Conservation (phyloP, 768 basidiomycete genomes). For the Suillus subluteus region DNA sequence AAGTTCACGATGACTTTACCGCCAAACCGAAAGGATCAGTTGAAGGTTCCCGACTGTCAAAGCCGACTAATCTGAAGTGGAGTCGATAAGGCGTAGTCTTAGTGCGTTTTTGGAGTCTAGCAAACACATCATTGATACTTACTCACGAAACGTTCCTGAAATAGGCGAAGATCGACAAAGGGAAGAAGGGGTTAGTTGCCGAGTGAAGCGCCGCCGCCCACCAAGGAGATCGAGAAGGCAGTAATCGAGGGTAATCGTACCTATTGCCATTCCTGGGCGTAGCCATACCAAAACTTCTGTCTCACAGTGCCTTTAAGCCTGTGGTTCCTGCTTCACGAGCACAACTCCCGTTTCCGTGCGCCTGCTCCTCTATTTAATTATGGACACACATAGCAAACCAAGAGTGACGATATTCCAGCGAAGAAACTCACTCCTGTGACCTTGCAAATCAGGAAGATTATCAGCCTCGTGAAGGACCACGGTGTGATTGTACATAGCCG, state of each 20-base stretch:
- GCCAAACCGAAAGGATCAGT: conserved; percentile 33
- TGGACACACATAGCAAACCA: conserved; percentile 65
- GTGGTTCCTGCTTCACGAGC: conserved; percentile 45
- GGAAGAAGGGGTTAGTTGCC: conserved; percentile 38
- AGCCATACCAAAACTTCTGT: conserved; percentile 47
- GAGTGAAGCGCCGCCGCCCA: conserved; percentile 20
- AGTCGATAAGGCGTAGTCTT: conserved; percentile 66
- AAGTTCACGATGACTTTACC: conserved; percentile 88
- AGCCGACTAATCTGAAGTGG: conserved; percentile 64
- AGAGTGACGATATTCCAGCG: conserved; percentile 83
- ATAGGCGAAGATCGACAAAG: conserved; percentile 62
- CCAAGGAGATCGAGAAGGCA: conserved; percentile 61
- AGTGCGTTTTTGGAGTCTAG: conserved; percentile 64
- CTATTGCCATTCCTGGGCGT: conserved; percentile 90
- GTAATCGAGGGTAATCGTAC: conserved; percentile 61
- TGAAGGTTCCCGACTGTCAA: conserved; percentile 48
- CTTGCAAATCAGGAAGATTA: conserved; percentile 62
- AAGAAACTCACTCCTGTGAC: conserved; percentile 78
- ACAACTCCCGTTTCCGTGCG: conserved; percentile 84
- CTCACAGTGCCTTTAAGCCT: background rate
- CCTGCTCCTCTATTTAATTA: conserved; percentile 82
- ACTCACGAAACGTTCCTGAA: conserved; percentile 78
- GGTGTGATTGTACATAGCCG: conserved; percentile 84
- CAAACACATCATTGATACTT: conserved; percentile 74
- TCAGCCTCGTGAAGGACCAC: conserved; percentile 55